These are phyloP conservation scores for Beauveria bassiana DNA, from an alignment of 2,329 filamentous ascomycete genomes.

Conservation along the genomic window DNA sequence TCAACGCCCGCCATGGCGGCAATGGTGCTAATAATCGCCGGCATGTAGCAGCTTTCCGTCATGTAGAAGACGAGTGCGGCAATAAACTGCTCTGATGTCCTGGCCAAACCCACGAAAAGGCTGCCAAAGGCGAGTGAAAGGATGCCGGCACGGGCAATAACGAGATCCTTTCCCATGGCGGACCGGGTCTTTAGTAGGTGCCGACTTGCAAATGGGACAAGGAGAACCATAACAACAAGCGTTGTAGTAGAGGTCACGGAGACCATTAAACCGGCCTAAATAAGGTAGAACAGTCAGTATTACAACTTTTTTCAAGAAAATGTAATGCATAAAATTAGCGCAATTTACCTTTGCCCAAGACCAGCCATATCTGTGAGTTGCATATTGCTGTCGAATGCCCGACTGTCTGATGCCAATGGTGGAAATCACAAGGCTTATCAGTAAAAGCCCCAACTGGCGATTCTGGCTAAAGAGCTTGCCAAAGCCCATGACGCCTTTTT, in stretches of 20 bases:
- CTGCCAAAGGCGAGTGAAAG: conserved; percentile 2
- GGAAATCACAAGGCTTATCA: conserved; percentile 2
- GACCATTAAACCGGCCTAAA: neutral
- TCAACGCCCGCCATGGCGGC: conserved; percentile 4
- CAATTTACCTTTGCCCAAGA: conserved; percentile 4
- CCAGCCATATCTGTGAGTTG: conserved; percentile 7
- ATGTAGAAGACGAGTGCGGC: conserved; percentile 4
- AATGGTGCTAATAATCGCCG: conserved; percentile 4
- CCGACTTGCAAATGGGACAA: neutral
- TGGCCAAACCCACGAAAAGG: neutral
- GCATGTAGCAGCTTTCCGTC: conserved; percentile 4
- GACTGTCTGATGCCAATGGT: conserved; percentile 3
- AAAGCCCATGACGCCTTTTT: neutral
- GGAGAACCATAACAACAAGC: neutral
- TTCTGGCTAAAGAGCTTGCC: neutral
- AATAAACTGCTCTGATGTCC: neutral
- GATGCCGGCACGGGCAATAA: conserved; percentile 1
- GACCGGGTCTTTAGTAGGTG: neutral
- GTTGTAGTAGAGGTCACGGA: conserved; percentile 1
- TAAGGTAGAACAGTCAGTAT: too few species aligned
- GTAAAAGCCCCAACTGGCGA: neutral
- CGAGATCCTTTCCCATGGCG: conserved; percentile 7
- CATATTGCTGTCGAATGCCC: conserved; percentile 7
- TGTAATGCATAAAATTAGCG: neutral
- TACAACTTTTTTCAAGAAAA: neutral